Evolutionary conservation across 1,139 yeast species (phyloP).

Genomic region (Yamadazyma epiphylla): DNA sequence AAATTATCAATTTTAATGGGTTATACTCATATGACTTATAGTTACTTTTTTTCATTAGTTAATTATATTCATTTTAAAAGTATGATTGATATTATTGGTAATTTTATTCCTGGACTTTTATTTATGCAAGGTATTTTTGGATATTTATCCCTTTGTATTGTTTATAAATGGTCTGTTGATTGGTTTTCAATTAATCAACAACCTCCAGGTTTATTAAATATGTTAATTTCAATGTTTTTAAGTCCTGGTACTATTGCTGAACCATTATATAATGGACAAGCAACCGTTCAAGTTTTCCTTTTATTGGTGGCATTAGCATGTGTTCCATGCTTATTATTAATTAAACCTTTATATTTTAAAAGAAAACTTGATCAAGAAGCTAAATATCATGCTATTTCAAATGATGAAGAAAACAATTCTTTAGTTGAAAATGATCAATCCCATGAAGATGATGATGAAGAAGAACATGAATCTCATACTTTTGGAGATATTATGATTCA

Average conservation of each 20-base stretch:
- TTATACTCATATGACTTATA: slow-evolving; percentile 72
- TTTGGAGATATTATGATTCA: slow-evolving; percentile 78
- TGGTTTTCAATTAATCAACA: slow-evolving; percentile 68
- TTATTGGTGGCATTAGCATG: slow-evolving; percentile 61
- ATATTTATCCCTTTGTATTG: slow-evolving; percentile 64
- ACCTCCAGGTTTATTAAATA: slow-evolving; percentile 78
- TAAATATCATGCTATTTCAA: slow-evolving; percentile 26
- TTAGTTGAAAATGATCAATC: slow-evolving; percentile 18
- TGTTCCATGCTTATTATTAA: slow-evolving; percentile 71
- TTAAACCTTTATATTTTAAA: slow-evolving; percentile 58
- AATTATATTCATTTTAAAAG: slow-evolving; percentile 60
- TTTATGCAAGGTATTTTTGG: slow-evolving; percentile 87
- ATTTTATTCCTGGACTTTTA: slow-evolving; percentile 72
- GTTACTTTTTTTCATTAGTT: slow-evolving; percentile 63
- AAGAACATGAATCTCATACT: slow-evolving; percentile 51
- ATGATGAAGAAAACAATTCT: slow-evolving; percentile 21
- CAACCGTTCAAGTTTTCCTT: slow-evolving; percentile 55
- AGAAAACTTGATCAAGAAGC: slow-evolving; percentile 42
- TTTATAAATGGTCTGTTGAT: slow-evolving; percentile 76
- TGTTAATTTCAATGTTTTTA: slow-evolving; percentile 78
- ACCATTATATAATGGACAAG: slow-evolving; percentile 61
- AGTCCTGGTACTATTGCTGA: slow-evolving; percentile 73
- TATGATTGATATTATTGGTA: slow-evolving; percentile 65
- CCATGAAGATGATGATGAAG: slow-evolving; percentile 42
- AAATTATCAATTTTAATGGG: slow-evolving; percentile 79